Evolutionary conservation across 768 basidiomycete species (phyloP), one percentile per base, ranked within the genome.

Genomic region (Kwoniella newhampshirensis): DNA sequence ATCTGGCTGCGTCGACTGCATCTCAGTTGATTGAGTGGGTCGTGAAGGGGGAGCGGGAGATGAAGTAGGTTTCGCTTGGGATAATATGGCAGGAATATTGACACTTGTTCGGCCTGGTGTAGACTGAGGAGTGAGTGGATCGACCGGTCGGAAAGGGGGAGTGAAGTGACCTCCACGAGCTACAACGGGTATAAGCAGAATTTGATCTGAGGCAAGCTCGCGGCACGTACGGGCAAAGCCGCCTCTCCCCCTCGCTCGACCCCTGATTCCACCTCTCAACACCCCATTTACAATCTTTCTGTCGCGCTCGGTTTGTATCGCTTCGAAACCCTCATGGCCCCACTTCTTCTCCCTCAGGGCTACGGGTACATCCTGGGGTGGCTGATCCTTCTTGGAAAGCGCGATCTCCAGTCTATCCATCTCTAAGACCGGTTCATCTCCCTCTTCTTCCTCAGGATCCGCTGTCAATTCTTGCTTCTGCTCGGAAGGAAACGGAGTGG

Each of bases 301-400:
- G 53, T 56, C 42, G 11, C 48, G 37, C 23, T 41, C 25, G 2
- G 49, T 48, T 13, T 41, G 43, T 5, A 64, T 58, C 26, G 58
- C 56, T 41, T 73, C 71, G 42, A 57, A 73, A 1, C 43, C 71
- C 27, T 73, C 68, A 45, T 73, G 71, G 20, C 71, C 71, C 71
- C 68, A 73, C 26, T 67, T 51, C 37, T 41, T 53, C 40, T 64
- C 54, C 21, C 48, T 41, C 20, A 47, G 23, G 12, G 51, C 32
- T 18, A 48, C 32, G 21, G 44, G 20, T 25, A 27, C 20, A 3
- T 27, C 39, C 1, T 42, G 45, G 20, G 59, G 20, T 12, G 27
- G 17, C 20, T 27, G 40, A 13, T 37, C 18, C 32, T 40, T 51
- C 9, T 32, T 30, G 17, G 51, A 28, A 18, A 45, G 25, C 50